A percentile compares a stretch with the other conserved stretches of the same genome.
Conservation (phyloP, 306 rosid species). For the Luffa aegyptiaca region DNA sequence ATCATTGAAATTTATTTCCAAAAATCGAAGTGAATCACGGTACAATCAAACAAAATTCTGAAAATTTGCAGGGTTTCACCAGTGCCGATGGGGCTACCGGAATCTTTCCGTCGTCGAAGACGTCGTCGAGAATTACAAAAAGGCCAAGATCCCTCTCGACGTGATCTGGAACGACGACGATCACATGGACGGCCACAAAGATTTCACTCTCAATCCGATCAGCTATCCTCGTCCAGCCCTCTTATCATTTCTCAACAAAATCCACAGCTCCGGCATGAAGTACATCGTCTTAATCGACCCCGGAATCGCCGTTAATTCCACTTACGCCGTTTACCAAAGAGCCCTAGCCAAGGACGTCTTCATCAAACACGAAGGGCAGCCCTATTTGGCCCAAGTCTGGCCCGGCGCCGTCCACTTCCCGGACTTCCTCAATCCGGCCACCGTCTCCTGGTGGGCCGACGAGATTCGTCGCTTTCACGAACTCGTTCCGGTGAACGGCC, state of each 20-base stretch:
- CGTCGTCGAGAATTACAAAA: conserved; percentile 73
- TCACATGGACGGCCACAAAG: conserved; percentile 86
- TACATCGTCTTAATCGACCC: conserved; percentile 82
- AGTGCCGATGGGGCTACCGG: conserved; percentile 98
- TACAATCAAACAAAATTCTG: not conserved
- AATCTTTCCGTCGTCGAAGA: conserved; percentile 88
- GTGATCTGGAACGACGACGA: conserved; percentile 97
- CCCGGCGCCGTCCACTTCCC: conserved; percentile 93
- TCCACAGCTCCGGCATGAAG: conserved; percentile 81
- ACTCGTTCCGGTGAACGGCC: conserved; percentile 83
- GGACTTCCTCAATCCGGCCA: conserved; percentile 83
- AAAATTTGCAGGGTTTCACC: conserved; percentile 66
- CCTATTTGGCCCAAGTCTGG: conserved; percentile 89
- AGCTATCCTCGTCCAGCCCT: conserved; percentile 74
- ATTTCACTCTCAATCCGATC: conserved; percentile 59
- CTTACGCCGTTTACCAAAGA: conserved; percentile 66
- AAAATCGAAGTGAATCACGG: no score
- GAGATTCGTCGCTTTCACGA: conserved; percentile 84
- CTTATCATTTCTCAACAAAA: conserved; percentile 57
- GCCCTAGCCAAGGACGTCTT: conserved; percentile 71
- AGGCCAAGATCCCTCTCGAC: conserved; percentile 84
- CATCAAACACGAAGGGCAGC: conserved; percentile 72
- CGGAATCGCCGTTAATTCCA: conserved; percentile 58
- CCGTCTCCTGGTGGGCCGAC: conserved; percentile 85
- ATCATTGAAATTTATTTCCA: no score